Evolutionary conservation across 139 green algal genomes (phyloP).

Genomic region (Coelastrella sp.): DNA sequence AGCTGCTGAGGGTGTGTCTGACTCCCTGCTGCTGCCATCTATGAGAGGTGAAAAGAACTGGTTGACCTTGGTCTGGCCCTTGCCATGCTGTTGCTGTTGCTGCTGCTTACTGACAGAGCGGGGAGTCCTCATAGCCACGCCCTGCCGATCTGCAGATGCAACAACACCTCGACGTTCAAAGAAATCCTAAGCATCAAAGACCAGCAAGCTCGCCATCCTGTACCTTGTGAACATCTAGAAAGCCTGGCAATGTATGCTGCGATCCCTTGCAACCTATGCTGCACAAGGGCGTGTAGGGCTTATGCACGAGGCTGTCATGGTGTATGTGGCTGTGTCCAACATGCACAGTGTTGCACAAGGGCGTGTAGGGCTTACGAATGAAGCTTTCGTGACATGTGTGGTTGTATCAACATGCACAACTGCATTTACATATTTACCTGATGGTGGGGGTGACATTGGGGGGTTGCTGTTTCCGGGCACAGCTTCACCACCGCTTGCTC

Average conservation of each 20-base stretch:
- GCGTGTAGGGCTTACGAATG: too few relatives aligned
- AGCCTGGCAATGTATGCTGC: too few relatives aligned
- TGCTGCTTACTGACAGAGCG: constrained; percentile 38
- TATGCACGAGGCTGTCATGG: too few relatives aligned
- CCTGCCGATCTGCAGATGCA: not conserved
- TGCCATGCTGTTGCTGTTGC: constrained; percentile 10
- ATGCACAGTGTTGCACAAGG: too few relatives aligned
- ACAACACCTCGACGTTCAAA: not conserved
- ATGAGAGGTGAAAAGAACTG: constrained; percentile 15
- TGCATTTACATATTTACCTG: not conserved
- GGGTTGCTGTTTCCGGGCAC: constrained; percentile 37
- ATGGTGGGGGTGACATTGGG: not conserved
- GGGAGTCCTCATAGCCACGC: not conserved
- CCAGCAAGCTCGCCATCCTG: too few relatives aligned
- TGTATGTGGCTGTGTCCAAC: too few relatives aligned
- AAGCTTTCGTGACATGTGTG: too few relatives aligned
- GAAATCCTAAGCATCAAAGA: not conserved
- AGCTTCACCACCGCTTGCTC: not conserved
- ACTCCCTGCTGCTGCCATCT: constrained; percentile 38
- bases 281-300: too few relatives aligned
- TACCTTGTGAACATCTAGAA: too few relatives aligned
- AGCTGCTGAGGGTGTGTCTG: constrained; percentile 8
- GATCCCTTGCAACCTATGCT: too few relatives aligned
- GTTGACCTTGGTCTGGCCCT: constrained; percentile 42
- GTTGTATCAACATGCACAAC: not conserved